Conservation (phyloP, 306 rosid species). For the Casuarina glauca region DNA sequence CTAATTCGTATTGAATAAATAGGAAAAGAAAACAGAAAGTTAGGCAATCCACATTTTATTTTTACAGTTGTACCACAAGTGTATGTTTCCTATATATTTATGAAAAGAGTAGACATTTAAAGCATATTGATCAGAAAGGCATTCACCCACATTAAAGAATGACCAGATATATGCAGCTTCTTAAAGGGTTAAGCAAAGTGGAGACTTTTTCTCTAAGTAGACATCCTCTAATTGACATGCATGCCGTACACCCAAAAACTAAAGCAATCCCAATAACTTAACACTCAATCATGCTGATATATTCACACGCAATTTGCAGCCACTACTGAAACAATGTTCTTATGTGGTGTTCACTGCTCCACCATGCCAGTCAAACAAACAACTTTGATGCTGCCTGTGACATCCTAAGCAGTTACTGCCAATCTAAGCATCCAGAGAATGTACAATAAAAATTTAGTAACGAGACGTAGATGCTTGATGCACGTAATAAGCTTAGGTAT, state of each 20-base stretch:
- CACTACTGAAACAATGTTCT: not conserved
- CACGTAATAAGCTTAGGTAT: not conserved
- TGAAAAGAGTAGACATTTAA: conserved; percentile 15
- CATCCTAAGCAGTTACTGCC: not conserved
- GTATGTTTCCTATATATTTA: not conserved
- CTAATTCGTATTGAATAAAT: not conserved
- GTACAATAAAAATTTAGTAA: not conserved
- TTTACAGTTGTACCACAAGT: not conserved
- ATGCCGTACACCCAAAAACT: conserved; percentile 7
- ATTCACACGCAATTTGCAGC: not conserved
- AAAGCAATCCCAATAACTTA: not conserved
- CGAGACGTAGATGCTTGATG: not conserved
- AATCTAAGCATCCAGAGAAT: not conserved
- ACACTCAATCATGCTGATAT: not conserved
- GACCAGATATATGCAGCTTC: conserved; percentile 1
- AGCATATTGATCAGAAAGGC: conserved; percentile 14
- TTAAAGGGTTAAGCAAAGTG: conserved; percentile 7
- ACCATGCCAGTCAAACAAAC: conserved; percentile 2
- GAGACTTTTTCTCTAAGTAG: not conserved
- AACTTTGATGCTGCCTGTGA: not conserved
- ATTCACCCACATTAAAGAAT: conserved; percentile 14
- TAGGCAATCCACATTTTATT: not conserved
- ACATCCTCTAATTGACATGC: conserved; percentile 14
- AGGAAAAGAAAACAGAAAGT: not conserved
- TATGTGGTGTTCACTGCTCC: not conserved